phyloP scores from a whole-genome alignment of 2,329 filamentous ascomycete species.

The Aspergillus quadrilineatus region DNA sequence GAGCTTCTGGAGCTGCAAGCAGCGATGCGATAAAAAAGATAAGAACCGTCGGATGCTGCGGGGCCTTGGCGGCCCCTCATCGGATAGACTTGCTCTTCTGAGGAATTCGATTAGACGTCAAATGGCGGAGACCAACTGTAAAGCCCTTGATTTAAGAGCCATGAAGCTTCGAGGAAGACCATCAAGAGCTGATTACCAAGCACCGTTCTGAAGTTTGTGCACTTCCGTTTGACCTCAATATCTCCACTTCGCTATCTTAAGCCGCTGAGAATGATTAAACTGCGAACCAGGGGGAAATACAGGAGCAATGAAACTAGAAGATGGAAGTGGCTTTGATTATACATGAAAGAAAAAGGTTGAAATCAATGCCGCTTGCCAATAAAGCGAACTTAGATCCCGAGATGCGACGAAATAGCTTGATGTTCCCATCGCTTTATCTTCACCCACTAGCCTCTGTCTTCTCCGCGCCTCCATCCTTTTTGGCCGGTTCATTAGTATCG shows the following conservation, averaged over 20 bases:
- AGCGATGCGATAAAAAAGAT: neutral
- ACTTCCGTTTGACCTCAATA: neutral
- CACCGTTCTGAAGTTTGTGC: neutral
- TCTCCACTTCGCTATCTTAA: neutral
- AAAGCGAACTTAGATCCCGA: slow-evolving; percentile 5
- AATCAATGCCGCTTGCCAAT: slow-evolving; percentile 8
- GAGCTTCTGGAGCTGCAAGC: neutral
- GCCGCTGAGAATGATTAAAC: neutral
- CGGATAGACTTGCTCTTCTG: slow-evolving; percentile 37
- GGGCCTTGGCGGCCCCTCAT: slow-evolving; percentile 18
- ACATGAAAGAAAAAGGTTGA: slow-evolving; percentile 12
- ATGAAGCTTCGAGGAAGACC: neutral
- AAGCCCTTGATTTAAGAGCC: too few relatives aligned
- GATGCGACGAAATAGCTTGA: neutral
- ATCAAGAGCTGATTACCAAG: neutral
- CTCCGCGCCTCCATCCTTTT: slow-evolving; percentile 8
- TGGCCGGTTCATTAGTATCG: neutral
- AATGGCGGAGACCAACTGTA: too few relatives aligned
- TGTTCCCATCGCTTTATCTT: slow-evolving; percentile 1
- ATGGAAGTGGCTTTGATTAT: slow-evolving; percentile 16
- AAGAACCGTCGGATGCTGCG: slow-evolving; percentile 4
- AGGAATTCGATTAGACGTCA: slow-evolving; percentile 4
- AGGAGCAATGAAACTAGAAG: neutral
- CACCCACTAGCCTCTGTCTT: slow-evolving; percentile 16
- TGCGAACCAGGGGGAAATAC: neutral